Conservation (phyloP, 2,329 filamentous ascomycete species). For the Pyrenophora tritici-repentis region DNA sequence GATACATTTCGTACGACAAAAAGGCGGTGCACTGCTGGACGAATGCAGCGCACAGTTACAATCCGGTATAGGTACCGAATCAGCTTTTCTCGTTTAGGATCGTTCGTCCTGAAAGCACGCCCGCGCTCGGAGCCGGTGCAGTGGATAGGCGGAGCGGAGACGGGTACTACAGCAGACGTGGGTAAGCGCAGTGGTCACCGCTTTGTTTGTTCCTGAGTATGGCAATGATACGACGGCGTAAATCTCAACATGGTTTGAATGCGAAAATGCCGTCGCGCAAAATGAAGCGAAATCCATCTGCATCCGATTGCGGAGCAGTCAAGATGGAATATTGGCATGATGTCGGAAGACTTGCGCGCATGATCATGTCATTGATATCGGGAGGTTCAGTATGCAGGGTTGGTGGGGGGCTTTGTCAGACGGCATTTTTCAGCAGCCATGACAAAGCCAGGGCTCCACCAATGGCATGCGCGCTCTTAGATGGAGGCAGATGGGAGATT, state of each 20-base stretch:
- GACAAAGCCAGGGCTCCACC: conserved; percentile 26
- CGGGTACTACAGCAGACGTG: conserved; percentile 5
- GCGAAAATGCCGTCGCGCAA: not conserved
- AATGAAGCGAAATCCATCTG: not conserved
- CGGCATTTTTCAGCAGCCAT: conserved; percentile 34
- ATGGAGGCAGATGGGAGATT: conserved; percentile 5
- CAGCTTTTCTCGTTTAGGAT: conserved; percentile 16
- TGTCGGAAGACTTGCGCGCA: conserved; percentile 1
- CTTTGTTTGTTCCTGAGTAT: conserved; percentile 10
- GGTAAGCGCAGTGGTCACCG: conserved; percentile 5
- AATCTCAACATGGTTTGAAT: not conserved
- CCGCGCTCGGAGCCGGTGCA: conserved; percentile 5
- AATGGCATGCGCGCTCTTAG: conserved; percentile 23
- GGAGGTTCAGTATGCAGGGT: conserved; percentile 9
- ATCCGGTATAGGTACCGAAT: conserved; percentile 23
- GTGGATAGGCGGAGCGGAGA: conserved; percentile 19
- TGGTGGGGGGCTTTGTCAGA: conserved; percentile 35
- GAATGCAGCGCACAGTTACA: conserved; percentile 10
- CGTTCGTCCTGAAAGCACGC: conserved; percentile 17
- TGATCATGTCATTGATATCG: conserved; percentile 22
- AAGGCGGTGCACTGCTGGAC: conserved; percentile 26
- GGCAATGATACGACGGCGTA: not conserved
- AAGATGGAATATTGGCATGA: not conserved
- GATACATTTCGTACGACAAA: conserved; percentile 15
- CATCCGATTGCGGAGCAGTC: conserved; percentile 2